These are phyloP conservation scores for Trapa bicornis DNA, from an alignment of 345 rosid species.

Conservation along the genomic window DNA sequence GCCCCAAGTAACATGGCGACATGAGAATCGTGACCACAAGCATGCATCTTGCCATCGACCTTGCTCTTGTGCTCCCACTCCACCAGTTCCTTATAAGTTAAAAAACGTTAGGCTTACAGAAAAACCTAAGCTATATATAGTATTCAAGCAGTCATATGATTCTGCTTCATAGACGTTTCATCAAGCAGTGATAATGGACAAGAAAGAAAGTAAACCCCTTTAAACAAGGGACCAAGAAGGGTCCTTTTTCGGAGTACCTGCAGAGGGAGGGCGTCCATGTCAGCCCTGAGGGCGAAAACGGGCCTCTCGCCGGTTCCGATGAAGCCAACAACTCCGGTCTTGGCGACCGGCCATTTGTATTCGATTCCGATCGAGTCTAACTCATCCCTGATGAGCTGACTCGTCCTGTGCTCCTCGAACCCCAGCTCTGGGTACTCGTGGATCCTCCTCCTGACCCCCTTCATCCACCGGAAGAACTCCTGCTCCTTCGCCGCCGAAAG, in stretches of 20 bases:
- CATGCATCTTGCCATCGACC: conserved; percentile 61
- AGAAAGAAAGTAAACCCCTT: background rate
- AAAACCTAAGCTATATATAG: background rate
- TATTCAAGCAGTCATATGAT: background rate
- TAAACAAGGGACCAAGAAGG: background rate
- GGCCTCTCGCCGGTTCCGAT: conserved; percentile 43
- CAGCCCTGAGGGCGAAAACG: conserved; percentile 53
- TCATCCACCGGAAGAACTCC: conserved; percentile 50
- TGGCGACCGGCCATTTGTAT: conserved; percentile 59
- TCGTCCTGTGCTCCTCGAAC: conserved; percentile 55
- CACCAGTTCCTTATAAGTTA: conserved; percentile 37
- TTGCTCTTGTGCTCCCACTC: conserved; percentile 70
- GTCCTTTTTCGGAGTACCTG: conserved; percentile 27
- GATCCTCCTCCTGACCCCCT: conserved; percentile 41
- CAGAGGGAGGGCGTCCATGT: conserved; percentile 68
- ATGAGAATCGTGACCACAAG: conserved; percentile 69
- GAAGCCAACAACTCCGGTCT: conserved; percentile 53
- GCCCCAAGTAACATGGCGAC: conserved; percentile 75
- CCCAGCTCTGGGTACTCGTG: conserved; percentile 60
- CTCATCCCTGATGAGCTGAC: conserved; percentile 42
- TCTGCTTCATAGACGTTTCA: background rate
- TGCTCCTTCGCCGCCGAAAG: conserved; percentile 39
- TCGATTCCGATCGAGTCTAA: conserved; percentile 44
- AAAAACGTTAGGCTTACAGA: background rate
- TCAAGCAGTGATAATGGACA: background rate